Evolutionary conservation across 306 rosid genomes (phyloP), one percentile per base, ranked within the genome.

Genomic region (Neltuma alba): DNA sequence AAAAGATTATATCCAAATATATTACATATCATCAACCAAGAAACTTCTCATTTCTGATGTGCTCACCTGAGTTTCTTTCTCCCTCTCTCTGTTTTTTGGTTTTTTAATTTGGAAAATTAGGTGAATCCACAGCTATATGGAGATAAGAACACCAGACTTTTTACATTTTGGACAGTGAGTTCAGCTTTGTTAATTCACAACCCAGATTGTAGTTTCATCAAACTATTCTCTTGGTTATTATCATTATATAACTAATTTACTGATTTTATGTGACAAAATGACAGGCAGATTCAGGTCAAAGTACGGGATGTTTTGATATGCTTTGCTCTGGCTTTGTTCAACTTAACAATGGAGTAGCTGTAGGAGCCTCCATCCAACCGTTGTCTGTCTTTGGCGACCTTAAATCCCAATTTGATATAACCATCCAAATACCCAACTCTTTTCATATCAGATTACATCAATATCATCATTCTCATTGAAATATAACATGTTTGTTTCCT

Each of bases 221-320:
- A 48, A 50, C 30, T n/a, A 41, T 36, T 68, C n/a, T 74, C 23
- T 27, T 65, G n/a, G 69, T 80, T 16, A 77, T 52, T 52, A 7
- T 18, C n/a, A 21, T 52, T 8, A 15, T n/a, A n/a, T n/a, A 45
- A 45, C 20, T 3, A 45, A 13, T 74, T 42, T 80, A 25, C n/a
- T 80, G 3, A 52, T 52, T 21, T 52, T 52, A 72, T 76, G 31
- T 20, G 31, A 54, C 64, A 83, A 23, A 37, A 2, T 74, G 80
- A 71, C 83, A 88, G 91, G 86, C 86, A 62, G 91, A 88, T 83
- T 84, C 88, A 55, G 84, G 82, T 81, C 81, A 86, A 86, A 84
- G 81, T 38, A 86, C 92, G 1, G 92, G 92, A 62, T 88, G 92
- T 81, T 88, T 86, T 70, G 84, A 86, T 76, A 84, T 88, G 23